Evolutionary conservation across 345 rosid species (phyloP), one percentile per base, ranked within the genome.

Genomic region (Populus euphratica): DNA sequence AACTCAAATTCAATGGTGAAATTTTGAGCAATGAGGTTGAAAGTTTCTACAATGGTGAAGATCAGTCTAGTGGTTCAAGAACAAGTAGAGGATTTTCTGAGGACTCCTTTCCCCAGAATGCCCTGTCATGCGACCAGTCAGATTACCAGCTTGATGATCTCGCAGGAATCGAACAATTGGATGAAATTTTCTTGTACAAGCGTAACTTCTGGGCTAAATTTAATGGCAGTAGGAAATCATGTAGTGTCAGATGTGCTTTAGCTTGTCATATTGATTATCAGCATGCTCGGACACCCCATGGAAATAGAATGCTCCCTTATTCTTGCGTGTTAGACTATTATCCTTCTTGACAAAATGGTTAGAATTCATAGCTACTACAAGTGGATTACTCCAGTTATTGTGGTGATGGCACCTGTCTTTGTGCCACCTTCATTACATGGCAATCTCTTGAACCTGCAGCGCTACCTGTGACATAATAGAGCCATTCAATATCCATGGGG

Each of bases 161-260:
- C 4, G 81, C 83, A 31, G 85, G 87, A 83, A 86, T 87, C 69
- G 88, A 87, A 52, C 90, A 89, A 70, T 76, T 82, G 78, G 96
- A 93, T 82, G 94, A 90, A 82, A 66, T 91, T 73, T 93, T 87
- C 96, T 76, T 90, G 98, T 93, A 90, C 86, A 64, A 73, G 75
- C 86, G 66, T 81, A 79, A 81, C 83, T 67, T 81, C 83, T 86
- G 87, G 79, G 75, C 73, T 83, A 85, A 76, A 81, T 86, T 84
- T 78, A 67, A 76, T 43, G 70, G 63, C 56, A 70, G 68, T 80
- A 69, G 78, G 77, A 81, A 56, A 61, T 77, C 79, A 76, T 77
- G 31, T 86, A 76, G 81, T 73, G 72, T 81, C 72, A 64, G 68
- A 74, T 72, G 77, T 78, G 70, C 72, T 68, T 72, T 80, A 80